Evolutionary conservation across 179 eudicot species (phyloP).

Genomic region (Silene vulgaris): DNA sequence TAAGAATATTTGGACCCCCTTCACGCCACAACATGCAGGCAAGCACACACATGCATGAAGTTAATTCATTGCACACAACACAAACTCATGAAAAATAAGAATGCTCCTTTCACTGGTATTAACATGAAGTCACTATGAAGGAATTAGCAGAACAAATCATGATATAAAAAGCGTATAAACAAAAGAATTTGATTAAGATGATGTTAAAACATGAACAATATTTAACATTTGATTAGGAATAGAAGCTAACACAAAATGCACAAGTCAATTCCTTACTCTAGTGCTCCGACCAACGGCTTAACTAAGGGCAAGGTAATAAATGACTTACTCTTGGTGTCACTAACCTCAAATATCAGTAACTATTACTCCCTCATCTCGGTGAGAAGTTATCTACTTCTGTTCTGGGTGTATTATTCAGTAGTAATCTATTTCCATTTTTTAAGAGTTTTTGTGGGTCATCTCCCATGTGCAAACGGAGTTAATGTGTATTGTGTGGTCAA

Average conservation of each 20-base stretch:
- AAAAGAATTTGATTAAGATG: background rate
- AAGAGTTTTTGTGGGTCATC: too few species aligned
- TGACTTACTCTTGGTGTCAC: too few species aligned
- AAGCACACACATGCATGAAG: slow-evolving; percentile 53
- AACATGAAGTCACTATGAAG: slow-evolving; percentile 4
- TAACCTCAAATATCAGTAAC: too few species aligned
- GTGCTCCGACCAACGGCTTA: too few species aligned
- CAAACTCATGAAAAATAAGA: slow-evolving; percentile 19
- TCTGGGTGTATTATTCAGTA: too few species aligned
- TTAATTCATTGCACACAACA: slow-evolving; percentile 49
- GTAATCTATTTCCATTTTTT: background rate
- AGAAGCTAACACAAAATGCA: background rate
- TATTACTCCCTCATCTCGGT: too few species aligned
- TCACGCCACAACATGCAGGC: slow-evolving; percentile 69
- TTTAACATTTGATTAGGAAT: background rate
- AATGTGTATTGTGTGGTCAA: too few species aligned
- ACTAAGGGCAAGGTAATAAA: too few species aligned
- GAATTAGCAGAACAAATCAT: background rate
- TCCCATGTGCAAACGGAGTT: too few species aligned
- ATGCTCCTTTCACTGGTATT: slow-evolving; percentile 17
- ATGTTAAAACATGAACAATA: background rate
- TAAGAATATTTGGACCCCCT: slow-evolving; percentile 64
- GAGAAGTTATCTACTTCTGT: too few species aligned
- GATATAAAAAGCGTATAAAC: background rate
- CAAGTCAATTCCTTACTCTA: background rate